phyloP scores from a whole-genome alignment of 2,329 filamentous ascomycete species.

The Talaromyces sp. region DNA sequence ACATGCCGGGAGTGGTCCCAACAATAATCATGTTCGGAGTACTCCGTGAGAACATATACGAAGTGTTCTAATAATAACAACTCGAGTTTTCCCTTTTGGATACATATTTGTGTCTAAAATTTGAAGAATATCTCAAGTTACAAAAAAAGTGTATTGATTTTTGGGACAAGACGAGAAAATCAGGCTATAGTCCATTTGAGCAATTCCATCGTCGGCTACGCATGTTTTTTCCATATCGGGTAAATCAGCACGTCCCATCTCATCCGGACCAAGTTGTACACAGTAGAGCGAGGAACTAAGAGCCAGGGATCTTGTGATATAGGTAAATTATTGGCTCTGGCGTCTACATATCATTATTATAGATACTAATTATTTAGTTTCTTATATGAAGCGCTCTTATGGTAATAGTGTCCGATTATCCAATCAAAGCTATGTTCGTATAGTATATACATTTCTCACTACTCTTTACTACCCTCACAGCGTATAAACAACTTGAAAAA shows the following conservation, averaged over 20 bases:
- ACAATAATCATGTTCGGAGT: neutral
- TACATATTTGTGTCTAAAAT: neutral
- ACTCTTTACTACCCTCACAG: too few relatives aligned
- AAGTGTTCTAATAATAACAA: neutral
- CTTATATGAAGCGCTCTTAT: neutral
- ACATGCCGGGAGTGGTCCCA: neutral
- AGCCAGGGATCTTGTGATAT: neutral
- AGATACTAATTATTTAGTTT: neutral
- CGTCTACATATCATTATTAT: neutral
- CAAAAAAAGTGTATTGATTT: neutral
- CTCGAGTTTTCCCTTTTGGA: neutral
- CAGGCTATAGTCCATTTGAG: neutral
- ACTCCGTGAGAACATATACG: neutral
- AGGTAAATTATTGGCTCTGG: neutral
- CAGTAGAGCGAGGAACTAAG: neutral
- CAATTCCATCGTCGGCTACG: neutral
- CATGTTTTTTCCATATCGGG: neutral
- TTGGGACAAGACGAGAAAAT: neutral
- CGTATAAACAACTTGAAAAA: too few relatives aligned
- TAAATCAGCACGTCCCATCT: neutral
- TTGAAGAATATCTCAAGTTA: neutral
- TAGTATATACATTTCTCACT: neutral
- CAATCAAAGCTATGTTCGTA: neutral
- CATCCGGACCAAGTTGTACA: neutral
- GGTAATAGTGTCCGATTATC: neutral